Conservation (phyloP, 352 stramenopile genomes). For the Phytopythium helicoides region DNA sequence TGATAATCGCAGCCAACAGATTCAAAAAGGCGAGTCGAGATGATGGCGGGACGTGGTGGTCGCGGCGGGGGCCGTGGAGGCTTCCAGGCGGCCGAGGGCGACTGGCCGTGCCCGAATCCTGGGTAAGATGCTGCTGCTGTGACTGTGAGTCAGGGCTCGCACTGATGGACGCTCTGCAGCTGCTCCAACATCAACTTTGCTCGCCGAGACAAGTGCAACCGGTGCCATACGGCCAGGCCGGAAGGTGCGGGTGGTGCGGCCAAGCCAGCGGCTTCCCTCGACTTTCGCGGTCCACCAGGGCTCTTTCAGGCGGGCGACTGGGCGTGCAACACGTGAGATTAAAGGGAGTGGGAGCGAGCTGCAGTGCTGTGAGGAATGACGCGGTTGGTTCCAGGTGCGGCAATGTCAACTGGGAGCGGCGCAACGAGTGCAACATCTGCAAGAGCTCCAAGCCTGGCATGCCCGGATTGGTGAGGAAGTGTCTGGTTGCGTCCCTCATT, state of each 20-base stretch:
- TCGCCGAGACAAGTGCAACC: conserved; percentile 75
- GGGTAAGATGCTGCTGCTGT: conserved; percentile 26
- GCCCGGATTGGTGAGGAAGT: conserved; percentile 39
- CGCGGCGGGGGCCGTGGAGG: conserved; percentile 34
- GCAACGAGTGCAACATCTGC: conserved; percentile 86
- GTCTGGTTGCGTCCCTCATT: background rate
- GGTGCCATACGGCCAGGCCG: conserved; percentile 63
- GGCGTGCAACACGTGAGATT: conserved; percentile 80
- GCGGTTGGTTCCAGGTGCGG: conserved; percentile 47
- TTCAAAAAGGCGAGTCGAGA: no score
- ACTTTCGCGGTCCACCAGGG: conserved; percentile 58
- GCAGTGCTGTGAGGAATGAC: background rate
- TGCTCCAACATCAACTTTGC: conserved; percentile 87
- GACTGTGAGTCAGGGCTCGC: background rate
- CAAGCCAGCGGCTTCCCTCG: conserved; percentile 25
- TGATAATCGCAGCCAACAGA: no score
- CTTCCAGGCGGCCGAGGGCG: conserved; percentile 61
- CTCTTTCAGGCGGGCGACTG: conserved; percentile 82
- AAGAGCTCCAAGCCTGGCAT: conserved; percentile 77
- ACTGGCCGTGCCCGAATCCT: conserved; percentile 83
- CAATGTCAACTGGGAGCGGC: conserved; percentile 87
- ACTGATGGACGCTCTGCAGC: conserved; percentile 16
- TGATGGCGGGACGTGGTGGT: conserved; percentile 33
- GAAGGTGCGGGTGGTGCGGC: conserved; percentile 27
- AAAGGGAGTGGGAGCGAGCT: conserved; percentile 8